These are phyloP conservation scores for Cercospora zeina DNA, from an alignment of 2,329 filamentous ascomycete genomes.

Conservation along the genomic window DNA sequence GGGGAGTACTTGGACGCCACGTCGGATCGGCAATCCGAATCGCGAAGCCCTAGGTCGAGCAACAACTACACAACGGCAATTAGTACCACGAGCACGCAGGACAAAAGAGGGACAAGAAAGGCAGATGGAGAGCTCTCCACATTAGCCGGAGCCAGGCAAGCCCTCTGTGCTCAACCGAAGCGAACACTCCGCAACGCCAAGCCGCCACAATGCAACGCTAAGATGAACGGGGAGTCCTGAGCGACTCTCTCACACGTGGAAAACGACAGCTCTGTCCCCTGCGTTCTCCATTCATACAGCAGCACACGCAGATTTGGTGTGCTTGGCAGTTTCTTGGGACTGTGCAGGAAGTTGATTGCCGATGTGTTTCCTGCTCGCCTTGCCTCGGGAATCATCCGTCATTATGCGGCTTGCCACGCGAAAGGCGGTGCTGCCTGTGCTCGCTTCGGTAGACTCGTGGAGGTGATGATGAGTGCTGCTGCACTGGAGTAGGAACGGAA, in stretches of 20 bases:
- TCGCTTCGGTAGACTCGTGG: not conserved
- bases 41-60: not conserved
- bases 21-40: not conserved
- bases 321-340: not conserved
- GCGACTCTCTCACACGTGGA: not conserved
- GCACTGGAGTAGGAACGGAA: not conserved
- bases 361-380: not conserved
- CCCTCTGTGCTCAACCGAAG: not conserved
- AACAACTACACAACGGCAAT: not conserved
- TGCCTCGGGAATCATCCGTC: constrained; percentile 4
- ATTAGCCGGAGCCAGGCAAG: not conserved
- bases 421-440: not conserved
- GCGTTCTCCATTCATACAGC: not conserved
- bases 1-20: not conserved
- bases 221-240: not conserved
- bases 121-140: not conserved
- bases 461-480: not conserved
- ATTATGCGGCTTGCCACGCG: not conserved
- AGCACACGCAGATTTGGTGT: not conserved
- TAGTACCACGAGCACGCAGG: too few relatives aligned
- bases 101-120: not conserved
- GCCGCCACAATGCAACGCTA: not conserved
- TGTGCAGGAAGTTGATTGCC: constrained; percentile 4
- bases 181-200: constrained; percentile 1
- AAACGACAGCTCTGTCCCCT: not conserved